Percentiles rank a stretch among this genome's conserved stretches.
Evolutionary conservation across 2,329 filamentous ascomycete species (phyloP).

Genomic region (Trichoderma citrinoviride): DNA sequence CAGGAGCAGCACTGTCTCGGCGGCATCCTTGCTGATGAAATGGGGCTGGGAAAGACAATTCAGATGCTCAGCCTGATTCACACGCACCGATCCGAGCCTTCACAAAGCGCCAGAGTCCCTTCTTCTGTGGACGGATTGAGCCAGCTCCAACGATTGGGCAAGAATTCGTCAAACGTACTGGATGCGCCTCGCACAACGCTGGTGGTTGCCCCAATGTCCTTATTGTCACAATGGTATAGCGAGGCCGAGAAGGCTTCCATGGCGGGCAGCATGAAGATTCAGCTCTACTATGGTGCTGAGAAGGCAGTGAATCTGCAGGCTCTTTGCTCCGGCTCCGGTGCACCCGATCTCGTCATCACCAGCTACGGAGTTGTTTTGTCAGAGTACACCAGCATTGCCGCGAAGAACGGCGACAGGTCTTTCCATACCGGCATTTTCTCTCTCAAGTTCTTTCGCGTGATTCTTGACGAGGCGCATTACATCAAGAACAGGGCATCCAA

Average conservation of each 20-base stretch:
- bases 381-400: slow-evolving; percentile 71
- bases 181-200: slow-evolving; percentile 84
- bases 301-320: slow-evolving; percentile 76
- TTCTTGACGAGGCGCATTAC: slow-evolving; percentile 90
- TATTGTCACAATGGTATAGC: slow-evolving; percentile 95
- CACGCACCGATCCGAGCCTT: slow-evolving; percentile 65
- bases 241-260: slow-evolving; percentile 90
- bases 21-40: slow-evolving; percentile 91
- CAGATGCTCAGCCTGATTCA: slow-evolving; percentile 96
- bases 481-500: slow-evolving; percentile 92
- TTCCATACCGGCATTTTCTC: slow-evolving; percentile 78
- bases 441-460: slow-evolving; percentile 89
- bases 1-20: slow-evolving; percentile 95
- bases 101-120: slow-evolving; percentile 39
- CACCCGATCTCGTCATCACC: slow-evolving; percentile 89
- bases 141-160: slow-evolving; percentile 60
- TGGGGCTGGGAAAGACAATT: slow-evolving; percentile 97
- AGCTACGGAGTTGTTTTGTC: slow-evolving; percentile 91
- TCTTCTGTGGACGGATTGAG: slow-evolving; percentile 48
- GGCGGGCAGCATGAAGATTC: slow-evolving; percentile 73
- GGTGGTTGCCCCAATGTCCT: slow-evolving; percentile 94
- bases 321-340: slow-evolving; percentile 75
- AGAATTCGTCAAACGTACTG: slow-evolving; percentile 55
- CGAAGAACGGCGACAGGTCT: slow-evolving; percentile 63
- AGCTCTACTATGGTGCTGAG: slow-evolving; percentile 90